Conservation (phyloP, 1,284 basidiomycete genomes). For the Rhodotorula sp. region DNA sequence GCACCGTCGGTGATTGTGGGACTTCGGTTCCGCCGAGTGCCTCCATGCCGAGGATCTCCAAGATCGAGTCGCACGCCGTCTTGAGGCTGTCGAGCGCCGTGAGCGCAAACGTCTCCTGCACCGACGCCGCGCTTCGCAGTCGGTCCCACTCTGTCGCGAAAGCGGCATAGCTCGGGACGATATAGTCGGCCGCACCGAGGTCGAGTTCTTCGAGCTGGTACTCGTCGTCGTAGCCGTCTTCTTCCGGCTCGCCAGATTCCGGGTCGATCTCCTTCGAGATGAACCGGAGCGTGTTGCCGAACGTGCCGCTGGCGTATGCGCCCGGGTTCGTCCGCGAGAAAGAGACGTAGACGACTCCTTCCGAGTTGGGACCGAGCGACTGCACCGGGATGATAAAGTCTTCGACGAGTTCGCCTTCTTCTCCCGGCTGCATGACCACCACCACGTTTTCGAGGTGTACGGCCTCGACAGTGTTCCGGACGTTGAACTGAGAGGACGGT, state of each 20-base stretch:
- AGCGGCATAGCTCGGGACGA: constrained; percentile 84
- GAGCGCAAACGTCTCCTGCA: constrained; percentile 91
- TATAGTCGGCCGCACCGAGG: constrained; percentile 85
- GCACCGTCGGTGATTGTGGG: constrained; percentile 78
- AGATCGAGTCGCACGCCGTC: constrained; percentile 87
- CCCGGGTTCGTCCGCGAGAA: constrained; percentile 78
- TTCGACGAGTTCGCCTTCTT: constrained; percentile 67
- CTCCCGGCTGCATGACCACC: constrained; percentile 84
- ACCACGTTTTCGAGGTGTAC: constrained; percentile 85
- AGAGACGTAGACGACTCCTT: constrained; percentile 85
- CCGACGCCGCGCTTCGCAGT: constrained; percentile 67
- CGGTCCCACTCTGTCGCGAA: constrained; percentile 96
- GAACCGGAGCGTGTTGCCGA: constrained; percentile 91
- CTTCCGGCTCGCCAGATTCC: constrained; percentile 91
- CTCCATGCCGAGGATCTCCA: constrained; percentile 95
- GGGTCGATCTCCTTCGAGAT: constrained; percentile 97
- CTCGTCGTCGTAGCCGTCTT: constrained; percentile 97
- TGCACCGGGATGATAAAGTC: constrained; percentile 91
- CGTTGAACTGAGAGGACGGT: constrained; percentile 71
- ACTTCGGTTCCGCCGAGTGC: constrained; percentile 82
- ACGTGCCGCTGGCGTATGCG: constrained; percentile 78
- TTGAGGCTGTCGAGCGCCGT: constrained; percentile 90
- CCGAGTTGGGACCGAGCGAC: constrained; percentile 66
- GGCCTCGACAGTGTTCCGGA: constrained; percentile 97
- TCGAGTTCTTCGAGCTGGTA: constrained; percentile 97